These are phyloP conservation scores for Pleurotus platypus DNA, from an alignment of 768 basidiomycete species.

Conservation along the genomic window DNA sequence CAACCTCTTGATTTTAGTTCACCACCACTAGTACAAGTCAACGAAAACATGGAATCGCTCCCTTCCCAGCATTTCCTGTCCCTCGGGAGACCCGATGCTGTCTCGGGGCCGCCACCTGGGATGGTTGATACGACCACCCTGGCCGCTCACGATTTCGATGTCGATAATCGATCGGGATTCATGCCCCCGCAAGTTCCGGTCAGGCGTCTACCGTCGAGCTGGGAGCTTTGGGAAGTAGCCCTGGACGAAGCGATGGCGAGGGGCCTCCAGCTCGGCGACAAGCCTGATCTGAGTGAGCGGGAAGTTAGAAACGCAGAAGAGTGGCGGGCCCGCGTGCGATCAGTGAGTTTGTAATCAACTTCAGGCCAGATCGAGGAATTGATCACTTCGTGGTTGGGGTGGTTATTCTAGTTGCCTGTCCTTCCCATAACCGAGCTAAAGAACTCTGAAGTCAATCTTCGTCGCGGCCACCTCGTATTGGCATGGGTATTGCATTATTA, in stretches of 20 bases:
- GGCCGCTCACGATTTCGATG: constrained; percentile 85
- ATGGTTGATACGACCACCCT: constrained; percentile 38
- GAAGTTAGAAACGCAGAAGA: constrained; percentile 40
- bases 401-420: constrained; percentile 42
- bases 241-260: constrained; percentile 46
- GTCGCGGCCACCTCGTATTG: constrained; percentile 75
- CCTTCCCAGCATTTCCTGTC: constrained; percentile 26
- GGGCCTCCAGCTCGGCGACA: constrained; percentile 61
- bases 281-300: constrained; percentile 32
- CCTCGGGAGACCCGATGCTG: constrained; percentile 19
- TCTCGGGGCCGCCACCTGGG: constrained; percentile 18
- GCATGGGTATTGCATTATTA: constrained; percentile 80
- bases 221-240: constrained; percentile 69
- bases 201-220: constrained; percentile 53
- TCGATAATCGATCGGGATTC: constrained; percentile 88
- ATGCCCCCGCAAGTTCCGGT: constrained; percentile 80
- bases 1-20: too few relatives aligned
- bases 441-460: constrained; percentile 54
- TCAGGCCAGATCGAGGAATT: constrained; percentile 2
- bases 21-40: too few relatives aligned
- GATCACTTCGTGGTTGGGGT: not conserved
- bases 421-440: constrained; percentile 43
- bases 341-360: constrained; percentile 32
- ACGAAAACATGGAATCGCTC: constrained; percentile 5
- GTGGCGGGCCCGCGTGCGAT: constrained; percentile 52